These are phyloP conservation scores for Pharus latifolius DNA, from an alignment of 176 grass and related monocot genomes.

Conservation along the genomic window DNA sequence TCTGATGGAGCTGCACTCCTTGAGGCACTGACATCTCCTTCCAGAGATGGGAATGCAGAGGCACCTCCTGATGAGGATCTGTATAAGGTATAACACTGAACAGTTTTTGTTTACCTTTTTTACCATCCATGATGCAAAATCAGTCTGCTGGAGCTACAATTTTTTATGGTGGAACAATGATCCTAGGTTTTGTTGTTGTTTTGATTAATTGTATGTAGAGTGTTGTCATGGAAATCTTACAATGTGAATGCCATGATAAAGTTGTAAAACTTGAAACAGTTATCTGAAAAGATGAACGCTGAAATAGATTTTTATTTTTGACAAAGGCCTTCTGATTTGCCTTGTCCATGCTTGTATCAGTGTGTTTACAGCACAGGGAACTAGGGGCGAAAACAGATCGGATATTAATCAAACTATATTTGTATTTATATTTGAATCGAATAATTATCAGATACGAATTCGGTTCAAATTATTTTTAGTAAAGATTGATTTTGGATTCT, in stretches of 20 bases:
- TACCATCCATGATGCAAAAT: conserved; percentile 21
- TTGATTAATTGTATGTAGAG: conserved; percentile 50
- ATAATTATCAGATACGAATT: too few relatives aligned
- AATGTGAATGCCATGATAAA: conserved; percentile 17
- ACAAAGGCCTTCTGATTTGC: too few relatives aligned
- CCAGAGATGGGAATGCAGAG: conserved; percentile 14
- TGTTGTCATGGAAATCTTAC: conserved; percentile 32
- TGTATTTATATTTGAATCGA: too few relatives aligned
- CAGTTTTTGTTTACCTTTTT: conserved; percentile 16
- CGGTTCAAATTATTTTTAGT: too few relatives aligned
- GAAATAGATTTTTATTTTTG: too few relatives aligned
- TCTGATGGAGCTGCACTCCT: conserved; percentile 39
- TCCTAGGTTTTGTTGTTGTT: conserved; percentile 34
- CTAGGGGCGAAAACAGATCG: too few relatives aligned
- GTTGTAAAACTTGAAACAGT: conserved; percentile 21
- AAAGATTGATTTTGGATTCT: too few relatives aligned
- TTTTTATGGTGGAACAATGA: conserved; percentile 5
- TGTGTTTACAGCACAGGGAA: too few relatives aligned
- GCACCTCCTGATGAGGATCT: conserved; percentile 51
- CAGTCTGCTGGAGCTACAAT: background rate
- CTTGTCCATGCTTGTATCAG: too few relatives aligned
- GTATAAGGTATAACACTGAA: conserved; percentile 39
- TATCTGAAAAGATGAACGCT: conserved; percentile 22
- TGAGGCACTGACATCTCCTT: conserved; percentile 15
- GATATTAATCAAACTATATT: too few relatives aligned